Percentiles rank a stretch among this genome's conserved stretches.
Evolutionary conservation across 1,139 yeast species (phyloP).

Genomic region (Meyerozyma guilliermondii): DNA sequence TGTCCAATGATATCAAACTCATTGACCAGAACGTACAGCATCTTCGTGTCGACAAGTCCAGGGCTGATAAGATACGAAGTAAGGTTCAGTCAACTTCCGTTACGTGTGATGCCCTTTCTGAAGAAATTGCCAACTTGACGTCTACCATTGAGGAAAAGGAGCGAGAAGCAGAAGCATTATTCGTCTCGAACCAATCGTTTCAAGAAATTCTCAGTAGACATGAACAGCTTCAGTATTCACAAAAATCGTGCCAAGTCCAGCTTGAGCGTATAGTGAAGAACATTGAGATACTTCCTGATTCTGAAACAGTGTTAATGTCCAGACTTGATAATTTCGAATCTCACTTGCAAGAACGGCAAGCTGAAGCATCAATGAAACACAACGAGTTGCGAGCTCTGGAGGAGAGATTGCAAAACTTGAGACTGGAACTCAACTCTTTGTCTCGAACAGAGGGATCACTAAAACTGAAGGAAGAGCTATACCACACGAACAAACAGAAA

Average conservation of each 20-base stretch:
- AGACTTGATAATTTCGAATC: conserved; percentile 52
- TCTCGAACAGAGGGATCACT: conserved; percentile 57
- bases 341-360: conserved; percentile 34
- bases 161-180: conserved; percentile 56
- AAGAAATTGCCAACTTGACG: conserved; percentile 48
- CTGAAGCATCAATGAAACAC: conserved; percentile 16
- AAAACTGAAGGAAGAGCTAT: conserved; percentile 40
- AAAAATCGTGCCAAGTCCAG: conserved; percentile 41
- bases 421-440: conserved; percentile 34
- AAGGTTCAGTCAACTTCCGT: conserved; percentile 41
- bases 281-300: conserved; percentile 42
- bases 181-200: conserved; percentile 76
- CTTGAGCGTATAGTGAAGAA: conserved; percentile 42
- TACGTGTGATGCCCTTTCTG: conserved; percentile 41
- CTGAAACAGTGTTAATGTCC: conserved; percentile 46
- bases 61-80: conserved; percentile 57
- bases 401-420: conserved; percentile 14
- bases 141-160: conserved; percentile 49
- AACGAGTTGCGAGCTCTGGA: conserved; percentile 13
- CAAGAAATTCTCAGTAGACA: conserved; percentile 65
- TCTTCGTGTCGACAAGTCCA: conserved; percentile 63
- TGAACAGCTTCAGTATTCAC: conserved; percentile 52
- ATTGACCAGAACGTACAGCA: conserved; percentile 77
- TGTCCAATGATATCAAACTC: conserved; percentile 67
- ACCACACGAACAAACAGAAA: conserved; percentile 20